Percentiles rank a stretch among this genome's conserved stretches.
phyloP scores from a whole-genome alignment of 306 rosid species.

The Fagus sylvatica region DNA sequence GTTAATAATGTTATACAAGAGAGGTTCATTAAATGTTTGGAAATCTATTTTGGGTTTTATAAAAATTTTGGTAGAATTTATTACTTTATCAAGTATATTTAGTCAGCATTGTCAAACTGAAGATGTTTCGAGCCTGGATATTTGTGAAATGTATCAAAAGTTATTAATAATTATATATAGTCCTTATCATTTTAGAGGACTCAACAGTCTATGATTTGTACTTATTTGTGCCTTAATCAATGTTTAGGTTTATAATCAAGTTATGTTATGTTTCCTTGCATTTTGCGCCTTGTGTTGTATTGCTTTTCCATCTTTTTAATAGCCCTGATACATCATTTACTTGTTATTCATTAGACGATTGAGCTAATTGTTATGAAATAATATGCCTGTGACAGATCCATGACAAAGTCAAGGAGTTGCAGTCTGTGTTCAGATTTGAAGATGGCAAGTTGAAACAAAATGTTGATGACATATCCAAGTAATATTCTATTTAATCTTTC shows the following conservation, averaged over 20 bases:
- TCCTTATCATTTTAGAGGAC: neutral
- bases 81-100: too few species aligned
- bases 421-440: slow-evolving; percentile 45
- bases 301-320: neutral
- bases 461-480: slow-evolving; percentile 56
- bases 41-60: too few species aligned
- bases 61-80: too few species aligned
- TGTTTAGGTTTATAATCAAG: neutral
- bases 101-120: neutral
- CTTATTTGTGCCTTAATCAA: neutral
- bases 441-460: slow-evolving; percentile 51
- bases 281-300: neutral
- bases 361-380: slow-evolving; percentile 27
- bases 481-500: slow-evolving; percentile 26
- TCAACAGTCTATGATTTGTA: neutral
- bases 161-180: neutral
- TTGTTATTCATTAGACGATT: neutral
- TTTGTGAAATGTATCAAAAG: neutral
- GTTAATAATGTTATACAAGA: too few species aligned
- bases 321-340: neutral
- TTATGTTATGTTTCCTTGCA: neutral
- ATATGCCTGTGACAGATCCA: slow-evolving; percentile 54
- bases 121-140: neutral
- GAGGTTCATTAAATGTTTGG: too few species aligned
- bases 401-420: slow-evolving; percentile 62